phyloP scores from a whole-genome alignment of 2,329 filamentous ascomycete genomes.

The Juglanconis sp. region DNA sequence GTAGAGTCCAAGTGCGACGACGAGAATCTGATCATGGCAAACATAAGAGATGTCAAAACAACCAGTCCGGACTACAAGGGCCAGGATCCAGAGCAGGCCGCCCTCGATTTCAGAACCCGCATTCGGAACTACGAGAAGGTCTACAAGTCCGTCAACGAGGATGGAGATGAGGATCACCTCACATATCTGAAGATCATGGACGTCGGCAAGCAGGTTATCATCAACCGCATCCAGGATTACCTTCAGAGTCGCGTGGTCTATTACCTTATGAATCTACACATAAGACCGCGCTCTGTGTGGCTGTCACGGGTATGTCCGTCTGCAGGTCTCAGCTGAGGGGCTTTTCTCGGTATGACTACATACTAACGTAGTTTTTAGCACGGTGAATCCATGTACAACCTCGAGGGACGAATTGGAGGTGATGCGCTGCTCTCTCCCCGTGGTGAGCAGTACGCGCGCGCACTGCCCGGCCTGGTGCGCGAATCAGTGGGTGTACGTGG shows the following conservation, averaged over 20 bases:
- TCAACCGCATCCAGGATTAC: slow-evolving; percentile 97
- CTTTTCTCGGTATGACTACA: slow-evolving; percentile 17
- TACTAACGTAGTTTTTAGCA: slow-evolving; percentile 53
- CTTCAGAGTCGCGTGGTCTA: slow-evolving; percentile 95
- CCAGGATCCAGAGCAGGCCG: slow-evolving; percentile 88
- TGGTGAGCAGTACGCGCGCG: slow-evolving; percentile 81
- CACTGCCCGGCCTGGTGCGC: slow-evolving; percentile 78
- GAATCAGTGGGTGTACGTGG: slow-evolving; percentile 77
- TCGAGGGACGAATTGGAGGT: slow-evolving; percentile 86
- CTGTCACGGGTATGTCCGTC: slow-evolving; percentile 70
- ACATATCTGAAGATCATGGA: slow-evolving; percentile 98
- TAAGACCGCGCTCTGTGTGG: slow-evolving; percentile 95
- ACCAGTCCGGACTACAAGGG: slow-evolving; percentile 92
- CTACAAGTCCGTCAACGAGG: slow-evolving; percentile 86
- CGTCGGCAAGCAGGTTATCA: slow-evolving; percentile 92
- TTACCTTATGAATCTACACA: slow-evolving; percentile 98
- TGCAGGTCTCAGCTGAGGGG: background rate
- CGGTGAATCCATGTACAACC: slow-evolving; percentile 90
- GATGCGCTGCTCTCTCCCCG: slow-evolving; percentile 83
- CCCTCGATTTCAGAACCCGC: slow-evolving; percentile 85
- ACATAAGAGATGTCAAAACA: slow-evolving; percentile 96
- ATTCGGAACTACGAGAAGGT: slow-evolving; percentile 98
- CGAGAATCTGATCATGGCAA: slow-evolving; percentile 94
- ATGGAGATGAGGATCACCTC: slow-evolving; percentile 73
- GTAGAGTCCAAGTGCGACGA: slow-evolving; percentile 97